Evolutionary conservation across 495 filamentous ascomycete genomes (phyloP), one percentile per base, ranked within the genome.

Genomic region (Astrocystis sublimbata): DNA sequence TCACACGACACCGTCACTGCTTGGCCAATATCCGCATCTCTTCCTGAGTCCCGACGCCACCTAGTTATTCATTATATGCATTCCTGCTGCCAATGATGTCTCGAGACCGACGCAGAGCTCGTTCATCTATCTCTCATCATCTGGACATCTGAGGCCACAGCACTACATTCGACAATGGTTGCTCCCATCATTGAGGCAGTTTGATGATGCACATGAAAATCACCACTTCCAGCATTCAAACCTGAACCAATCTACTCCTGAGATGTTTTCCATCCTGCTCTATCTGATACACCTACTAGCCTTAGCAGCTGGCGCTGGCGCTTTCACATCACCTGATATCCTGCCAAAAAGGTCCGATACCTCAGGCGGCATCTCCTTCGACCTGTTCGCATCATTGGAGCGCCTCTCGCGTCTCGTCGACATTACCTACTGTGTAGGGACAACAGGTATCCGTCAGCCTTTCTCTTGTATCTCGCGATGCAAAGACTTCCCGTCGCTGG

Each of bases 391-490:
- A 58, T 89, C 92, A 13, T 83, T 98, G 23, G 91, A 96, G 67
- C 91, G 96, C 70, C 76, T 93, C 54, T 84, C 93, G 13, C 87
- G 92, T 45, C 81, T 98, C 3, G 93, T 97, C 28, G 96, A 98
- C 64, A 94, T 98, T 50, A 80, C 92, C 30, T 98, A 98, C 80
- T 98, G 94, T 73, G 89, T 98, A 57, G 90, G 91, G 42, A 86
- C 83, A n/a, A 77, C 81, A 1, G 94, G 94, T 35, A 85, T 98
- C 58, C 75, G 81, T 7, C 83, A 85, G 58, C 94, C 94, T 8
- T 98, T 98, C 71, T 69, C 85, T 42, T 98, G 94, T 72, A 83
- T 87, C 24, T 92, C 89, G 61, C 90, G 88, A 68, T 98, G 94
- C 74, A 69, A 74, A 7, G 90, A 97, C 33, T 96, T 97, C 65